phyloP scores from a whole-genome alignment of 2,329 filamentous ascomycete species.

The Cryphonectria carpinicola region DNA sequence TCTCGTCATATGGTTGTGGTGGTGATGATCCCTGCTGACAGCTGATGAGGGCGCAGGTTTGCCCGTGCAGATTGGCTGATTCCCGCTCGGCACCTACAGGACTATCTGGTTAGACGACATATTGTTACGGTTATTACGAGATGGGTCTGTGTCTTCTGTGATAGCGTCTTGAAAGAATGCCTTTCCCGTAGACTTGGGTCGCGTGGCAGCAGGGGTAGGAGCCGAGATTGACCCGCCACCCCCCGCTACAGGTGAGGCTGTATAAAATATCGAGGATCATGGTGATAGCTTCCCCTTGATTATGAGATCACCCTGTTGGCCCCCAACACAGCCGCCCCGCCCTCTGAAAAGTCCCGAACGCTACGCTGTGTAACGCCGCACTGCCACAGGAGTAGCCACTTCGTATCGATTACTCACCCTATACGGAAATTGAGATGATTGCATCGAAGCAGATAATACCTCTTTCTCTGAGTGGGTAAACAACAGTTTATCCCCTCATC shows the following conservation, averaged over 20 bases:
- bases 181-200: neutral
- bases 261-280: neutral
- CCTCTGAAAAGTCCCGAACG: neutral
- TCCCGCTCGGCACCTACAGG: neutral
- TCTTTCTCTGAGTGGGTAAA: neutral
- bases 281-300: neutral
- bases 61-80: constrained; percentile 1
- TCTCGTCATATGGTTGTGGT: neutral
- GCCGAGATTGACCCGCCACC: neutral
- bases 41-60: neutral
- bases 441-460: neutral
- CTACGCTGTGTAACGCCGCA: neutral
- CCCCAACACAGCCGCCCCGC: constrained; percentile 1
- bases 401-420: constrained; percentile 3
- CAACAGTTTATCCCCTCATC: neutral
- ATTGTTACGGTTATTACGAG: no score
- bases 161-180: neutral
- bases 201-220: constrained; percentile 5
- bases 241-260: neutral
- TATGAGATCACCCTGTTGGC: neutral
- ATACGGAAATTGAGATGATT: neutral
- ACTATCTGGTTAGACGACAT: neutral
- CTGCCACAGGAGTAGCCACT: neutral
- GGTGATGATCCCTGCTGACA: constrained; percentile 5
- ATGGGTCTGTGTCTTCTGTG: neutral